Evolutionary conservation across 2,329 filamentous ascomycete genomes (phyloP), one percentile per base, ranked within the genome.

Genomic region (Penicillium hesseltinei): DNA sequence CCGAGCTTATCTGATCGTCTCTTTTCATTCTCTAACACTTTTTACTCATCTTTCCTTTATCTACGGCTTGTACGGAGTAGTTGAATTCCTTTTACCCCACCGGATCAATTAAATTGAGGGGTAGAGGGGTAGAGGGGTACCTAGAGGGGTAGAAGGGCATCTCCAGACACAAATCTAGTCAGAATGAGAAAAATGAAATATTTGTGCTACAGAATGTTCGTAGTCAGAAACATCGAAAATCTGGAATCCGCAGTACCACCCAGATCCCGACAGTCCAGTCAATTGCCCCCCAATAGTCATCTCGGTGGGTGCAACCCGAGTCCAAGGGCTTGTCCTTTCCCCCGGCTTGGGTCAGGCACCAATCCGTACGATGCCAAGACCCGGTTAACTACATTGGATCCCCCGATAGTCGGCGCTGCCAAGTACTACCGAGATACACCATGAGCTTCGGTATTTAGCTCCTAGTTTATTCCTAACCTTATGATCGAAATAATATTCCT

Each of bases 1-100:
- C 48, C 35, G 51, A 47, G 19, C 56, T 58, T 56, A 58, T 58
- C 56, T 58, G 56, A 56, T 58, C 46, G 52, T 27, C 52, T 27
- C 52, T 39, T n/a, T 51, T 44, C 29, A 6, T 49, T 46, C 25
- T 36, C 52, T 43, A 40, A 58, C 53, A 35, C 52, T 10, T 47
- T 56, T 58, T 49, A 58, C 53, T 51, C 56, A 58, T 50, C 17
- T 3, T 29, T 17, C 29, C 54, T 53, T 56, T 56, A 56, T 56
- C 54, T 51, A 35, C 4, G 3, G 21, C 4, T 9, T 19, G 9
- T 17, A n/a, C n/a, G n/a, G n/a, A n/a, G n/a, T n/a, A 3, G 31
- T 15, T 13, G 5, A 33, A 33, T 15, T 33, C 5, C 19, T 19
- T 31, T 31, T 38, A 38, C 42, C 51, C 54, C 53, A 44, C 44